phyloP scores from a whole-genome alignment of 1,139 yeast genomes.

The Suhomyces guaymorum region DNA sequence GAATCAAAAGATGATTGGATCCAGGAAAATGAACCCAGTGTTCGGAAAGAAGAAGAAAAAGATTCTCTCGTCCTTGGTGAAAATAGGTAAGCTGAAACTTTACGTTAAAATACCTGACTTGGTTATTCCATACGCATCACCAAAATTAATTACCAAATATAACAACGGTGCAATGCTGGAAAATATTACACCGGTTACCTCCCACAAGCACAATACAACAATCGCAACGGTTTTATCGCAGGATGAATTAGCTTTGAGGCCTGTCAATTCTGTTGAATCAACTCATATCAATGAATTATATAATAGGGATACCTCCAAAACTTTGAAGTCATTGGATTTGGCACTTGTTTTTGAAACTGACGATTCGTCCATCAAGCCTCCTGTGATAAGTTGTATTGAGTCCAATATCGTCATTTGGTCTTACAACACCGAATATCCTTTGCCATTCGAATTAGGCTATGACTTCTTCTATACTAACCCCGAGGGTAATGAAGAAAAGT shows the following conservation, averaged over 20 bases:
- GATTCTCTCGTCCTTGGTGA: conserved; percentile 35
- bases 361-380: conserved; percentile 31
- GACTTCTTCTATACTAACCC: conserved; percentile 44
- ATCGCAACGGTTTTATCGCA: conserved; percentile 3
- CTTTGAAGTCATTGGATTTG: conserved; percentile 27
- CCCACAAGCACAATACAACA: conserved; percentile 7
- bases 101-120: conserved; percentile 37
- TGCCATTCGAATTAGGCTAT: conserved; percentile 42
- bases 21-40: conserved; percentile 23
- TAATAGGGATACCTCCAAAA: conserved; percentile 29
- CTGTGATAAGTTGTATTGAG: conserved; percentile 35
- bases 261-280: conserved; percentile 20
- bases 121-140: conserved; percentile 41
- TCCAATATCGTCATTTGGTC: conserved; percentile 46
- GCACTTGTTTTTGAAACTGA: conserved; percentile 28
- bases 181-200: conserved; percentile 7
- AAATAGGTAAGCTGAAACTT: conserved; percentile 39
- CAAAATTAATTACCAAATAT: conserved; percentile 40
- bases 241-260: conserved; percentile 16
- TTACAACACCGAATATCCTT: conserved; percentile 43
- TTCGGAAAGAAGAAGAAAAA: conserved; percentile 44
- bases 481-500: conserved; percentile 14
- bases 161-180: conserved; percentile 23
- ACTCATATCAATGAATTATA: conserved; percentile 35
- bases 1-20: conserved; percentile 33